phyloP scores from a whole-genome alignment of 2,329 filamentous ascomycete genomes.

The Talaromyces marneffei region DNA sequence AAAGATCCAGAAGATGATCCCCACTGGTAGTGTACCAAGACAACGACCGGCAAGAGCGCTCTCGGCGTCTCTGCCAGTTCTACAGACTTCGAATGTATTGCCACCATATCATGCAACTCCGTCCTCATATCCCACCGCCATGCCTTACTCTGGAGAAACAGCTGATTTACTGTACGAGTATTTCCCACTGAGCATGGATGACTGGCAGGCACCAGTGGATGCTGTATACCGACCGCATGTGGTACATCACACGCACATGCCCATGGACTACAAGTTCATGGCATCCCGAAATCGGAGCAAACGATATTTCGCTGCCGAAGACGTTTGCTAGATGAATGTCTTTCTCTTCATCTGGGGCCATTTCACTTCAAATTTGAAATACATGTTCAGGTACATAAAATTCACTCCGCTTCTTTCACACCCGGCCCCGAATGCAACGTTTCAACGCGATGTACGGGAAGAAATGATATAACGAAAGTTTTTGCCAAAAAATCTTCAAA shows the following conservation, averaged over 20 bases:
- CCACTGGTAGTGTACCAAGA: constrained; percentile 24
- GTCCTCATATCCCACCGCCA: constrained; percentile 52
- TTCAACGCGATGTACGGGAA: constrained; percentile 7
- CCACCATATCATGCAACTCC: constrained; percentile 21
- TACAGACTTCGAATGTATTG: constrained; percentile 20
- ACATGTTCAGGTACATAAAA: constrained; percentile 9
- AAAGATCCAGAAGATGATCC: constrained; percentile 36
- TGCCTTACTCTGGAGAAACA: constrained; percentile 53
- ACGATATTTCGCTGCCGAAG: constrained; percentile 65
- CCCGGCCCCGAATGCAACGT: neutral
- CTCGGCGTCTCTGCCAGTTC: constrained; percentile 24
- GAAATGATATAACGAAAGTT: constrained; percentile 6
- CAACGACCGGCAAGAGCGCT: constrained; percentile 26
- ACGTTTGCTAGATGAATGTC: constrained; percentile 26
- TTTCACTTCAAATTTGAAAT: neutral
- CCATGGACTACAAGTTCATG: constrained; percentile 64
- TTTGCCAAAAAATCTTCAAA: neutral
- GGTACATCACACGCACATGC: constrained; percentile 75
- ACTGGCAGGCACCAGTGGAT: constrained; percentile 86
- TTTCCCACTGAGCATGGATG: constrained; percentile 83
- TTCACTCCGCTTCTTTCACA: neutral
- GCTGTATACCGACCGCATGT: constrained; percentile 88
- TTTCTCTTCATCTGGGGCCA: neutral
- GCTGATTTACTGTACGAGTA: constrained; percentile 89
- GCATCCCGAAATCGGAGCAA: constrained; percentile 62